Percentiles rank a stretch among this genome's conserved stretches.
Evolutionary conservation across 352 stramenopile genomes (phyloP).

Genomic region (Halophytophthora batemanensis): DNA sequence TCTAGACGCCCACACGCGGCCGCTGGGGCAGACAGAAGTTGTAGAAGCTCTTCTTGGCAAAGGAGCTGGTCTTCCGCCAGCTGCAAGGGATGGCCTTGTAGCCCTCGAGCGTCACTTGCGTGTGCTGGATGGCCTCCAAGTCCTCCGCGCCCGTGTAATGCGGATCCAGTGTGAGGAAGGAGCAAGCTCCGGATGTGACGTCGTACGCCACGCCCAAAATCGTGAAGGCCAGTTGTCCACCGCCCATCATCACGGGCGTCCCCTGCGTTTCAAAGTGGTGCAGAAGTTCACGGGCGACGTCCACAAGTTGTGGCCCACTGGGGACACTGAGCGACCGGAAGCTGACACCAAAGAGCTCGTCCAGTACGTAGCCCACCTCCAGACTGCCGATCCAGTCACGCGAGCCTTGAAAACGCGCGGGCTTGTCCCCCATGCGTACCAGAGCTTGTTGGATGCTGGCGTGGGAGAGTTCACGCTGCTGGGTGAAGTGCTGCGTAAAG

Average conservation of each 20-base stretch:
- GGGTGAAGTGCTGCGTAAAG: conserved; percentile 60
- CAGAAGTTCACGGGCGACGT: conserved; percentile 63
- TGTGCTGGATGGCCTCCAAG: conserved; percentile 59
- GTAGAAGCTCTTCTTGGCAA: conserved; percentile 69
- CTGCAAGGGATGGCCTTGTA: conserved; percentile 74
- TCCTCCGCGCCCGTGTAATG: conserved; percentile 79
- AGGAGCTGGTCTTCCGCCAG: conserved; percentile 59
- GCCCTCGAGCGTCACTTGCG: conserved; percentile 53
- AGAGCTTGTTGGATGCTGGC: conserved; percentile 74
- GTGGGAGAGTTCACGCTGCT: conserved; percentile 44
- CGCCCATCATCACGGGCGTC: conserved; percentile 86
- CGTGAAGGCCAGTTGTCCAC: conserved; percentile 79
- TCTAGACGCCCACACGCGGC: conserved; percentile 27
- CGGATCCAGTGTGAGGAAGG: conserved; percentile 81
- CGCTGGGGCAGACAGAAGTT: conserved; percentile 77
- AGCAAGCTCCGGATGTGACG: conserved; percentile 45
- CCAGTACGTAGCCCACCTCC: conserved; percentile 81
- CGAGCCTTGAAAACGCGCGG: conserved; percentile 57
- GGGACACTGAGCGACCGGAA: conserved; percentile 68
- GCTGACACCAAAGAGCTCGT: conserved; percentile 69
- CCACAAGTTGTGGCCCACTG: conserved; percentile 49
- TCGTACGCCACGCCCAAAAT: conserved; percentile 79
- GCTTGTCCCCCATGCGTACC: conserved; percentile 81
- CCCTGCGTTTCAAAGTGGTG: conserved; percentile 78
- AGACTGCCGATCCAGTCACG: conserved; percentile 83